Percentiles rank a stretch among this genome's conserved stretches.
phyloP scores from a whole-genome alignment of 495 filamentous ascomycete genomes.

The Neurospora sp. region DNA sequence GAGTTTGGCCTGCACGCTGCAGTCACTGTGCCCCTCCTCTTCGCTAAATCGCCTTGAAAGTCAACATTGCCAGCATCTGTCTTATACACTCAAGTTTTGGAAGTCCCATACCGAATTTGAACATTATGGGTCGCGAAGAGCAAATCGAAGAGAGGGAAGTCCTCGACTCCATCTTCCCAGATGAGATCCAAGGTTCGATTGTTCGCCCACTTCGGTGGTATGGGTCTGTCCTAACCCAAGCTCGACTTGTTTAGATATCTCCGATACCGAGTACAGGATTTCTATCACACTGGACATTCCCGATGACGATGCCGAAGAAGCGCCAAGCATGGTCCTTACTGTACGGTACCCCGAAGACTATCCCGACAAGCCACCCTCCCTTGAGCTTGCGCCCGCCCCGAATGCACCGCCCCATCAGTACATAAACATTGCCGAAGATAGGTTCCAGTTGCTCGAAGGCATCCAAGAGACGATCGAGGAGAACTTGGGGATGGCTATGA shows the following conservation, averaged over 20 bases:
- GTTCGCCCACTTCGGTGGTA: background rate
- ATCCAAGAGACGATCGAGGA: constrained; percentile 68
- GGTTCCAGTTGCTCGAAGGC: constrained; percentile 53
- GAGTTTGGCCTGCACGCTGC: constrained; percentile 3
- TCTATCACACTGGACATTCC: constrained; percentile 66
- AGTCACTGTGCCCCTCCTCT: background rate
- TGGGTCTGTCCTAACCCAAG: background rate
- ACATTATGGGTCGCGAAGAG: constrained; percentile 82
- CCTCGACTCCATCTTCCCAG: constrained; percentile 94
- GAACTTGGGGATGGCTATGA: constrained; percentile 95
- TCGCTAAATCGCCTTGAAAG: background rate
- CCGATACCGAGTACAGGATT: constrained; percentile 76
- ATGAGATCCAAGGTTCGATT: constrained; percentile 78
- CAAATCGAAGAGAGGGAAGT: constrained; percentile 94
- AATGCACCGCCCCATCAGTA: constrained; percentile 57
- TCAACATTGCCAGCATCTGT: background rate
- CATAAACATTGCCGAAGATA: constrained; percentile 51
- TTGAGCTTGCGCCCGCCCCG: constrained; percentile 63
- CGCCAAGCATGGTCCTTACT: constrained; percentile 62
- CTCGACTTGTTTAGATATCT: constrained; percentile 51
- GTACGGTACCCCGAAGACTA: constrained; percentile 81
- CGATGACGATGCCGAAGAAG: constrained; percentile 41
- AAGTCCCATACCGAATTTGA: background rate
- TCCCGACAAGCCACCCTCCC: constrained; percentile 70
- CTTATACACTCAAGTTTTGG: background rate